phyloP scores from a whole-genome alignment of 257 asterid genomes.

The Przewalskia tangutica region DNA sequence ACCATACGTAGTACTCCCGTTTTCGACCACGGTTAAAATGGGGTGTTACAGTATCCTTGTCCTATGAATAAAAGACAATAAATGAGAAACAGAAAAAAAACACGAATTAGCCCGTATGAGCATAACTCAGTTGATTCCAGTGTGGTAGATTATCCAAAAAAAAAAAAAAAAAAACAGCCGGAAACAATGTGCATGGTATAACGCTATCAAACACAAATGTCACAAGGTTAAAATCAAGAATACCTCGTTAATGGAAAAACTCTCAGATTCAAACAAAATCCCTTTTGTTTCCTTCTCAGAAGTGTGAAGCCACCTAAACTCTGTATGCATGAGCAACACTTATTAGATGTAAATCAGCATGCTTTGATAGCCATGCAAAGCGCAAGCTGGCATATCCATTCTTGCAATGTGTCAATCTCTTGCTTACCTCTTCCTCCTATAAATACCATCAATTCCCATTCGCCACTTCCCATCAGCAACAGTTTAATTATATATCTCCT shows the following conservation, averaged over 20 bases:
- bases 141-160: too few relatives aligned
- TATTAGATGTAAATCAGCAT: slow-evolving; percentile 9
- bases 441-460: slow-evolving; percentile 12
- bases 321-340: not conserved
- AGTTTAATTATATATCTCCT: not conserved
- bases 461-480: slow-evolving; percentile 18
- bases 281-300: not conserved
- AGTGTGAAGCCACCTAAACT: not conserved
- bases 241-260: not conserved
- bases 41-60: too few relatives aligned
- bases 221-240: not conserved
- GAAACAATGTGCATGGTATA: not conserved
- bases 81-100: not conserved
- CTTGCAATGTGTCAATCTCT: slow-evolving; percentile 40
- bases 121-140: too few relatives aligned
- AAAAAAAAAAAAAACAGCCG: too few relatives aligned
- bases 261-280: not conserved
- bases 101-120: too few relatives aligned
- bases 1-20: too few relatives aligned
- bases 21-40: too few relatives aligned
- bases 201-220: not conserved
- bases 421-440: slow-evolving; percentile 1
- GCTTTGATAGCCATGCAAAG: slow-evolving; percentile 7
- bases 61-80: not conserved
- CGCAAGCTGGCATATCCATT: slow-evolving; percentile 17